Base-by-base conservation (phyloP, 2,329 filamentous ascomycete genomes). In the Acrocalymma vagum region DNA sequence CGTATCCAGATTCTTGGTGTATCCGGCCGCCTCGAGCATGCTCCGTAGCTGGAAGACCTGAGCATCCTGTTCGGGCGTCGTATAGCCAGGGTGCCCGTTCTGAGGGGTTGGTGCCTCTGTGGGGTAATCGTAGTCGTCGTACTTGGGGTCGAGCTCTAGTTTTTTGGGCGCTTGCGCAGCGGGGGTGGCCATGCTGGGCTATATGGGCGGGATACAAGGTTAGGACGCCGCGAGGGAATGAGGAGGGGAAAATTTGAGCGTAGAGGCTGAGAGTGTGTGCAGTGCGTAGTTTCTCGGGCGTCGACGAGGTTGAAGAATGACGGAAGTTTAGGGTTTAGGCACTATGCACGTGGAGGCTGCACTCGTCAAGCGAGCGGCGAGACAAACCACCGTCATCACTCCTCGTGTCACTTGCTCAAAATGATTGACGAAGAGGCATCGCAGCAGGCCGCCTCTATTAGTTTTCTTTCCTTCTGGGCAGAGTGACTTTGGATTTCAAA, bases 81-180 rank as follows among this genome's bases (percentile, higher is more conserved):
- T 87, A 73, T 95, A 84, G 68, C 94, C 94, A 49, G 93, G 86
- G 72, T 96, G 91, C 54, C 94, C 94, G 60, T 78, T 77, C 67
- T 86, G 82, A 30, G 80, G 70, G 57, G 83, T 82, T 39, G 88
- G 82, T 30, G 90, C 84, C 50, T 82, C 86, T 53, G 86, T 90
- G 51, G 94, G 94, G 78, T 83, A 97, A 74, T 96, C 92, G 74
- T 94, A 97, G 78, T 95, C 72, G 77, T 97, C 94, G 79, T 97
- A 95, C 77, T 96, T 96, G 70, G 89, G 81, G 73, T 95, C 86
- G 62, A 90, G 73, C 56, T 76, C 71, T 56, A 79, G 51, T 70
- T 57, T 59, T 44, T 40, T 48, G 24, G 55, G 40, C 8, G 36
- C 37, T 18, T 48, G 46, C 35, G 49, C 32, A 31, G 38, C 44